Conservation (phyloP, 2,329 filamentous ascomycete species). For the Cordyceps militaris region DNA sequence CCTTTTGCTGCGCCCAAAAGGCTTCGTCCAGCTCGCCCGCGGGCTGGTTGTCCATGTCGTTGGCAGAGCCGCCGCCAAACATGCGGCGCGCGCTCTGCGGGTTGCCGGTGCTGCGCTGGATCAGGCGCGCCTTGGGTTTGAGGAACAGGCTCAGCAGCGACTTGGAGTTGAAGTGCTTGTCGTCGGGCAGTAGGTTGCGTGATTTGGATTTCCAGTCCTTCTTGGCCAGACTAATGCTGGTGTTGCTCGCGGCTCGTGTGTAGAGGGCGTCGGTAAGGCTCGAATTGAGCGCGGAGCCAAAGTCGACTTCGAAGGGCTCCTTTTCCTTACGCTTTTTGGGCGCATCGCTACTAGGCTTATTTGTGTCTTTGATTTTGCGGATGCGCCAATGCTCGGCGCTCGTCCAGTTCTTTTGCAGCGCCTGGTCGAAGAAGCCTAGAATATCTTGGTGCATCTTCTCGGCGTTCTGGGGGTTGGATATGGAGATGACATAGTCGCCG, state of each 20-base stretch:
- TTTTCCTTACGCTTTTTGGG: constrained; percentile 78
- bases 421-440: constrained; percentile 95
- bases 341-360: constrained; percentile 53
- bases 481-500: constrained; percentile 71
- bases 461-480: constrained; percentile 57
- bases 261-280: constrained; percentile 70
- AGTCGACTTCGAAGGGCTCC: constrained; percentile 92
- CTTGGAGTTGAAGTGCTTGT: constrained; percentile 96
- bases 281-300: constrained; percentile 65
- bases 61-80: constrained; percentile 29
- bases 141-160: constrained; percentile 85
- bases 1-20: constrained; percentile 80
- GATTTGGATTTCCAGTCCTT: constrained; percentile 94
- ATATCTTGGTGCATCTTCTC: constrained; percentile 84
- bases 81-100: constrained; percentile 32
- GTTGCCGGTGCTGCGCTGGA: constrained; percentile 53
- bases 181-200: constrained; percentile 86
- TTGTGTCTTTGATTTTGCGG: constrained; percentile 75
- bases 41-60: constrained; percentile 39
- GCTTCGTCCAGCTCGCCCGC: constrained; percentile 86
- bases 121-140: constrained; percentile 84
- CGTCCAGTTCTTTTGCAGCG: constrained; percentile 93
- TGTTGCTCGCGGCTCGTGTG: constrained; percentile 72
- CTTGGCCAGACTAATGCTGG: constrained; percentile 78
- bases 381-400: constrained; percentile 99